phyloP scores from a whole-genome alignment of 352 stramenopile genomes.

The Pythium periplocum region DNA sequence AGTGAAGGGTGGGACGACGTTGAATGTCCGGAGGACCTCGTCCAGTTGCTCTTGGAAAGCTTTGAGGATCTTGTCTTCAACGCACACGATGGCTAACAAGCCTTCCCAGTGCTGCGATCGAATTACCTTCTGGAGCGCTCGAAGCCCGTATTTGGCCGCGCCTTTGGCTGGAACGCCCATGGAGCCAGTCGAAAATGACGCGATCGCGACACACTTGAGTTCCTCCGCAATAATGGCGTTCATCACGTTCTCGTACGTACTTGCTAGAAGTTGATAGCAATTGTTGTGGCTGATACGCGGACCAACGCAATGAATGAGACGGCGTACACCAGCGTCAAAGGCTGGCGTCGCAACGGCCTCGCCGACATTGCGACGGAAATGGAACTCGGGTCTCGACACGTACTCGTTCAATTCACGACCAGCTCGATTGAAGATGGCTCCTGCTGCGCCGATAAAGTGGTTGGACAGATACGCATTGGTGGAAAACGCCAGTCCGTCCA shows the following conservation, averaged over 20 bases:
- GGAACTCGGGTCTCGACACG: conserved; percentile 4
- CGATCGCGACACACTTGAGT: conserved; percentile 21
- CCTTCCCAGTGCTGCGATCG: conserved; percentile 38
- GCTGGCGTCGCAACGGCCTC: conserved; percentile 35
- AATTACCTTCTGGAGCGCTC: conserved; percentile 46
- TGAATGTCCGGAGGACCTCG: conserved; percentile 27
- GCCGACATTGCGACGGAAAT: conserved; percentile 19
- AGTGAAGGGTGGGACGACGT: conserved; percentile 20
- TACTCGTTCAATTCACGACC: conserved; percentile 12
- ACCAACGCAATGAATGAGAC: conserved; percentile 56
- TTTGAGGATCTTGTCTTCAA: conserved; percentile 31
- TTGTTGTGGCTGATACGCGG: conserved; percentile 27
- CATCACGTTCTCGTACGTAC: conserved; percentile 27
- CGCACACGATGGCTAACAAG: conserved; percentile 46
- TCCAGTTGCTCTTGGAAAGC: conserved; percentile 24
- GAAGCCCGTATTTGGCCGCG: conserved; percentile 36
- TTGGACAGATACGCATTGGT: conserved; percentile 27
- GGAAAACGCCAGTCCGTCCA: conserved; percentile 27
- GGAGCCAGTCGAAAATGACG: conserved; percentile 27
- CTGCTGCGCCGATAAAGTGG: conserved; percentile 20
- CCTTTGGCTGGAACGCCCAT: conserved; percentile 26
- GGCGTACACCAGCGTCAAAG: conserved; percentile 43
- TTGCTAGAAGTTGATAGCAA: conserved; percentile 15
- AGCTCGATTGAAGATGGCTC: conserved; percentile 24
- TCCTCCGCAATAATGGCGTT: conserved; percentile 15